A percentile compares a stretch with the other conserved stretches of the same genome.
Conservation (phyloP, 2,329 filamentous ascomycete genomes). For the Pseudomassariella vexata region DNA sequence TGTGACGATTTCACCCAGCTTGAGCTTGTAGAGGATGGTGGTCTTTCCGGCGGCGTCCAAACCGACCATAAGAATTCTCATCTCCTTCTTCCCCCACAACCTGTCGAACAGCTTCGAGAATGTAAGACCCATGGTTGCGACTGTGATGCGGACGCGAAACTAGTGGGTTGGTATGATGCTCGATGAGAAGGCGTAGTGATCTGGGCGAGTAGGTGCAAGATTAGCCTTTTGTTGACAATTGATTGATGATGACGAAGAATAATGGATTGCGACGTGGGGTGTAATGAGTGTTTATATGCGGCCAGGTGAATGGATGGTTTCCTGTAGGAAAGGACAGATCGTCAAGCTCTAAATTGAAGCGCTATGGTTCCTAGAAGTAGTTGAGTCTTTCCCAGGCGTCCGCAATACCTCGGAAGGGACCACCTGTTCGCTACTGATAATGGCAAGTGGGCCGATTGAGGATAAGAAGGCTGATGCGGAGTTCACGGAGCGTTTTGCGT, state of each 20-base stretch:
- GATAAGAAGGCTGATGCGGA: not conserved
- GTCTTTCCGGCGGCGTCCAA: conserved; percentile 99
- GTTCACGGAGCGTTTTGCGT: not conserved
- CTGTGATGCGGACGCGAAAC: conserved; percentile 30
- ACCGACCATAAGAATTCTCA: conserved; percentile 99
- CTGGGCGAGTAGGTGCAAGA: conserved; percentile 7
- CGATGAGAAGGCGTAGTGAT: conserved; percentile 5
- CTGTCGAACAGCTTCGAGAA: conserved; percentile 96
- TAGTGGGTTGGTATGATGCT: conserved; percentile 20
- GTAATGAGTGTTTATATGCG: conserved; percentile 1
- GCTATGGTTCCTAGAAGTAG: conserved; percentile 8
- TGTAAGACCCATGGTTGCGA: conserved; percentile 90
- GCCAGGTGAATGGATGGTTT: too few relatives aligned
- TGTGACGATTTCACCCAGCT: conserved; percentile 98
- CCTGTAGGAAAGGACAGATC: too few relatives aligned
- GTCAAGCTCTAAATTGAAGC: conserved; percentile 3
- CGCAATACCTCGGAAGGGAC: too few relatives aligned
- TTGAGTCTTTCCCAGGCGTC: too few relatives aligned
- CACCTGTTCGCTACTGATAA: too few relatives aligned
- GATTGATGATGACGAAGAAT: not conserved
- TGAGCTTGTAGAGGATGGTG: conserved; percentile 99
- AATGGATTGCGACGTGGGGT: not conserved
- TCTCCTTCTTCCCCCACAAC: conserved; percentile 99
- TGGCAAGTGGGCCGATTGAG: too few relatives aligned
- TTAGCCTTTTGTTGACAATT: not conserved